Base-by-base conservation (phyloP, 1,139 yeast species). In the Scheffersomyces segobiensis region DNA sequence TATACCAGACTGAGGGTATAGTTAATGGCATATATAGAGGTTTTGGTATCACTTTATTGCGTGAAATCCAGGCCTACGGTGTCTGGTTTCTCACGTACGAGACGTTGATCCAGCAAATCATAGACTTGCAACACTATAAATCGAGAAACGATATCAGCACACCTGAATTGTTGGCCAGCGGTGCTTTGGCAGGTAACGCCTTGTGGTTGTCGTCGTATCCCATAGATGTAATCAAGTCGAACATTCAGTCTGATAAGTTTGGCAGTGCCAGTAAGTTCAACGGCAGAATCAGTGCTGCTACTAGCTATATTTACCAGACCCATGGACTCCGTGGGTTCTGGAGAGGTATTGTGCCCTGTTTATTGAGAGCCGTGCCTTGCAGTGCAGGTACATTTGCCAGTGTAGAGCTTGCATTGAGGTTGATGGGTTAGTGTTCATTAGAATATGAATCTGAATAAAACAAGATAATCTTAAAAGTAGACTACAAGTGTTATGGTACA, bases 31-130 rank as follows among this genome's bases (percentile, higher is more conserved):
- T 88, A 2, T 87, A 81, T 65, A 75, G 93, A 59, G 93, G 93
- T 0, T 75, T 79, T 39, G 73, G 79, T 6, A 81, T 89, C 56
- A 89, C 96, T 0, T 66, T 87, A 2, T 56, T 84, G 3, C 78
- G 96, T 63, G 96, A 90, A 67, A 79, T 87, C 10, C 96, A 90
- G 68, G 93, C 95, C 0, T 89, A 89, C 66, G 96, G 96, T 18
- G 87, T 88, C 18, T 90, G 96, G 96, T 90, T 90, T 65, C 73
- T 88, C 60, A 80, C 93, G 0, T 90, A 87, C 69, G 96, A 90
- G 68, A 79, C 77, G 51, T 72, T 89, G 56, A 85, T 89, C 66
- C 77, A 76, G 54, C 70, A 72, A 56, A 76, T 85, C 20, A 71
- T 77, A 47, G 67, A 69, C 46, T 64, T 65, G 72, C 51, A 71